Conservation (phyloP, 306 rosid species). For the Lathyrus sativus region DNA sequence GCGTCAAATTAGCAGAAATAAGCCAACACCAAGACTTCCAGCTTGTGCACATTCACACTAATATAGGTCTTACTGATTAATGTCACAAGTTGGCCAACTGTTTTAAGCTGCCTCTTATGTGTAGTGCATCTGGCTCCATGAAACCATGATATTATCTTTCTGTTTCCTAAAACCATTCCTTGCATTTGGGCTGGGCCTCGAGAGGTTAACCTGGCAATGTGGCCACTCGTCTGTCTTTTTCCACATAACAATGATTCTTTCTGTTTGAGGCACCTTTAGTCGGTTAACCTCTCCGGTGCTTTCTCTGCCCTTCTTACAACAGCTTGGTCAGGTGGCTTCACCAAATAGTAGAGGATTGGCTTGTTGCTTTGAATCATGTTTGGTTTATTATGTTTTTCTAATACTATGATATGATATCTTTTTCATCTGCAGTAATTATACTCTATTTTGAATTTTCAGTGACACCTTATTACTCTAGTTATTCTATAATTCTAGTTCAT, state of each 20-base stretch:
- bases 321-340: not conserved
- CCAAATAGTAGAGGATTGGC: no score
- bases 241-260: not conserved
- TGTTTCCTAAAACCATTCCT: not conserved
- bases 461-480: slow-evolving; percentile 11
- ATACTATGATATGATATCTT: not conserved
- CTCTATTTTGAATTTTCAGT: slow-evolving; percentile 2
- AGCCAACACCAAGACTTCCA: not conserved
- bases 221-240: not conserved
- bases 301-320: not conserved
- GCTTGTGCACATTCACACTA: not conserved
- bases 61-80: not conserved
- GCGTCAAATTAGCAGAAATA: not conserved
- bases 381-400: slow-evolving; percentile 12
- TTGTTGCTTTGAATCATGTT: slow-evolving; percentile 9
- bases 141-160: not conserved
- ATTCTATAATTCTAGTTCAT: no score
- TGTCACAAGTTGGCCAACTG: not conserved
- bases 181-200: not conserved
- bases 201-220: not conserved
- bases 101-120: not conserved
- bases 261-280: not conserved
- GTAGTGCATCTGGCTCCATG: not conserved
- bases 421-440: not conserved
- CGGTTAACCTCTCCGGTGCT: not conserved